Percentiles rank a stretch among this genome's conserved stretches.
Conservation (phyloP, 495 filamentous ascomycete species). For the Rusavskia elegans region DNA sequence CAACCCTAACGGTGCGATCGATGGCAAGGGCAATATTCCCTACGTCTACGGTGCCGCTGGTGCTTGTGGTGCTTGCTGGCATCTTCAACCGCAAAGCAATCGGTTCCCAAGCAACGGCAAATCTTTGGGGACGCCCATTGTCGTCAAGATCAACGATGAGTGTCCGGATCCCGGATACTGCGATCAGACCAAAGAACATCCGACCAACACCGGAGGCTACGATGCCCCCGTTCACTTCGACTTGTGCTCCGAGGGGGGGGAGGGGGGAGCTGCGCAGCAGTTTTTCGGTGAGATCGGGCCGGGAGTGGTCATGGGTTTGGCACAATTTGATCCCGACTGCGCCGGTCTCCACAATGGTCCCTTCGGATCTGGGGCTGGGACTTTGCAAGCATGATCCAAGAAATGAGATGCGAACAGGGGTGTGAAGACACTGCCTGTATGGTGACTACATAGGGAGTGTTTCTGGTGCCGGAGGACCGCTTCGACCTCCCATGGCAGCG, state of each 20-base stretch:
- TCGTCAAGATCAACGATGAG: slow-evolving; percentile 7
- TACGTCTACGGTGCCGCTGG: slow-evolving; percentile 4
- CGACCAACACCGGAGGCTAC: slow-evolving; percentile 3
- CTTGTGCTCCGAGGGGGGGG: slow-evolving; percentile 3
- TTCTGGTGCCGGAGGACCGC: too few species aligned
- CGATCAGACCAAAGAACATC: not conserved
- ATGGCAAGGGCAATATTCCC: not conserved
- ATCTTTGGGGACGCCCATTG: not conserved
- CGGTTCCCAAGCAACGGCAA: not conserved
- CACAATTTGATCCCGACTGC: slow-evolving; percentile 3
- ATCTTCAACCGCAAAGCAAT: not conserved
- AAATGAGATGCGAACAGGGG: too few species aligned
- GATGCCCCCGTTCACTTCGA: slow-evolving; percentile 8
- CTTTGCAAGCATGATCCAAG: too few species aligned
- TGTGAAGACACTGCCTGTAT: too few species aligned
- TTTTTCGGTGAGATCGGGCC: slow-evolving; percentile 8
- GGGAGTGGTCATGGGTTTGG: slow-evolving; percentile 6
- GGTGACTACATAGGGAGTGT: too few species aligned
- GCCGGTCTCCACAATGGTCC: not conserved
- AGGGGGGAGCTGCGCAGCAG: not conserved
- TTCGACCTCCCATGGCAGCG: too few species aligned
- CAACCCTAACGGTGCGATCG: not conserved
- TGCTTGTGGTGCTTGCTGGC: slow-evolving; percentile 9
- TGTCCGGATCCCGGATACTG: slow-evolving; percentile 7
- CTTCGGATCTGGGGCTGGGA: slow-evolving; percentile 1